Evolutionary conservation across 176 grass and related monocot species (phyloP).

Genomic region (Poa pratensis): DNA sequence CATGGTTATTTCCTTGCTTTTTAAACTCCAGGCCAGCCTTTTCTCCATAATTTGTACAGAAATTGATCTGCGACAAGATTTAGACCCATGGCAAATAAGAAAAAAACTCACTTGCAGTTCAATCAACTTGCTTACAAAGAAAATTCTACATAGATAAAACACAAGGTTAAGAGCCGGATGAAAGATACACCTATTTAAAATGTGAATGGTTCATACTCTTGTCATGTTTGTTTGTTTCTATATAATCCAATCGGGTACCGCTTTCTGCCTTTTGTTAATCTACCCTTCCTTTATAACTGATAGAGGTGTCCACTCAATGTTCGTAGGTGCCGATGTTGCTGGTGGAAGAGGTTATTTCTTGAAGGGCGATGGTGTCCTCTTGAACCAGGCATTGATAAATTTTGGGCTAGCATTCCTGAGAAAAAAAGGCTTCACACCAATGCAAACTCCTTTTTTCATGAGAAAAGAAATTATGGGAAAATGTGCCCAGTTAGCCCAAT

Average conservation of each 20-base stretch:
- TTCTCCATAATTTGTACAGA: not conserved
- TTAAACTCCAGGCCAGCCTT: not conserved
- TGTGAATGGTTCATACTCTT: not conserved
- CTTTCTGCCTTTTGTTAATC: not conserved
- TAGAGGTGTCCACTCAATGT: slow-evolving; percentile 12
- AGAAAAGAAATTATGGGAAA: slow-evolving; percentile 95
- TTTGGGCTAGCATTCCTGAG: slow-evolving; percentile 80
- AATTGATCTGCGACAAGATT: not conserved
- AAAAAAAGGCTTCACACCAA: slow-evolving; percentile 56
- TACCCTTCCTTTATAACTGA: too few relatives aligned
- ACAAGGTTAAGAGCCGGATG: not conserved
- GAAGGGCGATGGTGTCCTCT: slow-evolving; percentile 78
- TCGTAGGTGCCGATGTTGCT: slow-evolving; percentile 83
- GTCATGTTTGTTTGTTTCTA: not conserved
- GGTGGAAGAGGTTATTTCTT: slow-evolving; percentile 92
- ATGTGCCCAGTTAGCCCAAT: slow-evolving; percentile 91
- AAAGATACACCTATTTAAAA: not conserved
- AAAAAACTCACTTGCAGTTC: not conserved
- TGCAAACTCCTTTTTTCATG: slow-evolving; percentile 98
- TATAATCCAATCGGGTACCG: not conserved
- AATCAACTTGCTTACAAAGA: not conserved
- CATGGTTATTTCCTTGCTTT: not conserved
- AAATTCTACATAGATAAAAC: not conserved
- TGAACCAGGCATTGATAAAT: slow-evolving; percentile 88
- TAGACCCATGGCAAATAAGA: not conserved